Conservation (phyloP, 2,329 filamentous ascomycete species). For the Bipolaris sorokiniana region DNA sequence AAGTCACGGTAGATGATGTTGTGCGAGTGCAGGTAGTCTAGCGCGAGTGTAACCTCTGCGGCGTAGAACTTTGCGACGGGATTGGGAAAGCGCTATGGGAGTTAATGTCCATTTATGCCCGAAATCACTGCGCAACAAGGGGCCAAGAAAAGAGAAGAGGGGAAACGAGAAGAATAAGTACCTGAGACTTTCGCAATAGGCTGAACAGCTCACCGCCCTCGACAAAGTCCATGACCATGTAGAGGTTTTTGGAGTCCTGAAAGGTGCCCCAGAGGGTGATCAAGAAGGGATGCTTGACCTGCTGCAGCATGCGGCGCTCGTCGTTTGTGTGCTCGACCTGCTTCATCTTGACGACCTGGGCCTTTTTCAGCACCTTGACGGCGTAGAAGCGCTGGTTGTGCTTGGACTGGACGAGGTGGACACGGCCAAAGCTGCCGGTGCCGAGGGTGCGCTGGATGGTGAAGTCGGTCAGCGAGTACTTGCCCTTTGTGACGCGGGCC, state of each 20-base stretch:
- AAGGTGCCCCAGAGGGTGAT: conserved; percentile 99
- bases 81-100: conserved; percentile 88
- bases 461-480: conserved; percentile 94
- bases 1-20: conserved; percentile 98
- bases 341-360: conserved; percentile 99
- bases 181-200: conserved; percentile 79
- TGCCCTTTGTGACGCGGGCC: conserved; percentile 83
- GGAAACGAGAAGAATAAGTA: neutral
- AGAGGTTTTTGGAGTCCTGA: conserved; percentile 91
- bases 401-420: conserved; percentile 95
- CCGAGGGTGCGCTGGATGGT: conserved; percentile 87
- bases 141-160: neutral
- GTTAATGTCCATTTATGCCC: conserved; percentile 1
- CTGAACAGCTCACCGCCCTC: conserved; percentile 98
- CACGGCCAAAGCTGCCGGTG: conserved; percentile 94
- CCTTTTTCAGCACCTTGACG: conserved; percentile 98
- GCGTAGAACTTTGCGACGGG: conserved; percentile 99
- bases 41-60: conserved; percentile 90
- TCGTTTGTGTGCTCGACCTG: conserved; percentile 99
- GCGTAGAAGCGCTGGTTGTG: conserved; percentile 99
- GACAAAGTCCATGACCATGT: conserved; percentile 99
- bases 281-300: conserved; percentile 96
- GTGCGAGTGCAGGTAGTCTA: conserved; percentile 92
- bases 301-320: conserved; percentile 91
- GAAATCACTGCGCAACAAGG: neutral